A percentile compares a stretch with the other conserved stretches of the same genome.
phyloP scores from a whole-genome alignment of 1,284 basidiomycete genomes.

The Fomitopsis pinicola region DNA sequence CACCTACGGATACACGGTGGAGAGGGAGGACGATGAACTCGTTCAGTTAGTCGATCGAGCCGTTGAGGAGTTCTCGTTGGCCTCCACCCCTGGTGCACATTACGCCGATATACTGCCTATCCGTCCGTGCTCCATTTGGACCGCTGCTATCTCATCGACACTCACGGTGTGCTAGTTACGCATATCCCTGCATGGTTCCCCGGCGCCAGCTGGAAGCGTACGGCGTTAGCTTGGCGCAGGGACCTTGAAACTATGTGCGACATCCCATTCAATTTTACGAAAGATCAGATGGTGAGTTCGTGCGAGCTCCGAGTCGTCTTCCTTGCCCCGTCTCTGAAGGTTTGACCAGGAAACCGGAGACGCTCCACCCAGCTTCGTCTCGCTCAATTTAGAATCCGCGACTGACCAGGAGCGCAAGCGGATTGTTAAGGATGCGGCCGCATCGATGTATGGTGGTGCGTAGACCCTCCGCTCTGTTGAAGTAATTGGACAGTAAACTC shows the following conservation, averaged over 20 bases:
- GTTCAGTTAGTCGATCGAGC: conserved; percentile 28
- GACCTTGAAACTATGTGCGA: conserved; percentile 21
- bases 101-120: conserved; percentile 28
- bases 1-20: conserved; percentile 31
- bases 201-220: conserved; percentile 21
- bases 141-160: not conserved
- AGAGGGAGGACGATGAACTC: conserved; percentile 25
- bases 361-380: conserved; percentile 22
- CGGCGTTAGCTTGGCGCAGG: conserved; percentile 14
- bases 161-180: conserved; percentile 4
- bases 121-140: conserved; percentile 13
- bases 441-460: conserved; percentile 25
- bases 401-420: conserved; percentile 19
- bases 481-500: not conserved
- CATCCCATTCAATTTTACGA: conserved; percentile 21
- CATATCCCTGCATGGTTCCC: conserved; percentile 28
- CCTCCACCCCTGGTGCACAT: conserved; percentile 25
- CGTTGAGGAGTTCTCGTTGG: conserved; percentile 23
- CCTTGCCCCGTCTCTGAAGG: not conserved
- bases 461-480: not conserved
- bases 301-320: not conserved
- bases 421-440: conserved; percentile 25
- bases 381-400: conserved; percentile 17
- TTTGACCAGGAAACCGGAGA: conserved; percentile 22
- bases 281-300: conserved; percentile 21